A percentile compares a stretch with the other conserved stretches of the same genome.
These are phyloP conservation scores for Lodderomyces elongisporus DNA, from an alignment of 1,139 yeast species.

Conservation along the genomic window DNA sequence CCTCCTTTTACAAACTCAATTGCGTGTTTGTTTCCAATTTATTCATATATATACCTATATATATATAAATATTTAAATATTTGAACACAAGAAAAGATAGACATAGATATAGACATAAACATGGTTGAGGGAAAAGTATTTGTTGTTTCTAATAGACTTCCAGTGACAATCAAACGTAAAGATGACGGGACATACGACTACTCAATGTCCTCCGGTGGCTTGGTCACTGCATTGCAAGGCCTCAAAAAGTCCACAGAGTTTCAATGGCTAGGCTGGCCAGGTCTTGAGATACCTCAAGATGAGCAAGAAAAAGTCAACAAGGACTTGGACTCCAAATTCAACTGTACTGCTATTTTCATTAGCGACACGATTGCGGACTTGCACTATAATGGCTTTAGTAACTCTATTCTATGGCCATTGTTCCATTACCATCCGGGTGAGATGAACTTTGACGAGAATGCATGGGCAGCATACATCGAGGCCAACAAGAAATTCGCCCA, in stretches of 20 bases:
- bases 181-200: slow-evolving; percentile 58
- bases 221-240: slow-evolving; percentile 94
- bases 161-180: slow-evolving; percentile 81
- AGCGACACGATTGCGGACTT: slow-evolving; percentile 88
- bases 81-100: slow-evolving; percentile 1
- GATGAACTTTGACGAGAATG: slow-evolving; percentile 94
- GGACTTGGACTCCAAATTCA: slow-evolving; percentile 73
- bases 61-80: neutral
- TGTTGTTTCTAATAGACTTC: slow-evolving; percentile 91
- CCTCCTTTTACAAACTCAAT: too few relatives aligned
- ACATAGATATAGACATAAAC: too few relatives aligned
- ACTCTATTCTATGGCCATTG: slow-evolving; percentile 91
- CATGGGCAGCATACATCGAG: slow-evolving; percentile 97
- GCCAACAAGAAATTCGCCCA: slow-evolving; percentile 84
- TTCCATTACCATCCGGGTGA: slow-evolving; percentile 99
- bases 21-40: too few relatives aligned
- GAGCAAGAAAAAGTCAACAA: slow-evolving; percentile 66
- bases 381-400: slow-evolving; percentile 94
- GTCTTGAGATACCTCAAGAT: slow-evolving; percentile 75
- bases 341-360: slow-evolving; percentile 85
- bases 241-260: slow-evolving; percentile 78
- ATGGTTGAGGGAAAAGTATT: slow-evolving; percentile 62
- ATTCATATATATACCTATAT: too few relatives aligned
- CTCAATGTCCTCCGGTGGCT: slow-evolving; percentile 94
- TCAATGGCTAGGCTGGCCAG: slow-evolving; percentile 99